Percentiles rank a stretch among this genome's conserved stretches.
Conservation (phyloP, 352 stramenopile genomes). For the Halophytophthora polymorphica region DNA sequence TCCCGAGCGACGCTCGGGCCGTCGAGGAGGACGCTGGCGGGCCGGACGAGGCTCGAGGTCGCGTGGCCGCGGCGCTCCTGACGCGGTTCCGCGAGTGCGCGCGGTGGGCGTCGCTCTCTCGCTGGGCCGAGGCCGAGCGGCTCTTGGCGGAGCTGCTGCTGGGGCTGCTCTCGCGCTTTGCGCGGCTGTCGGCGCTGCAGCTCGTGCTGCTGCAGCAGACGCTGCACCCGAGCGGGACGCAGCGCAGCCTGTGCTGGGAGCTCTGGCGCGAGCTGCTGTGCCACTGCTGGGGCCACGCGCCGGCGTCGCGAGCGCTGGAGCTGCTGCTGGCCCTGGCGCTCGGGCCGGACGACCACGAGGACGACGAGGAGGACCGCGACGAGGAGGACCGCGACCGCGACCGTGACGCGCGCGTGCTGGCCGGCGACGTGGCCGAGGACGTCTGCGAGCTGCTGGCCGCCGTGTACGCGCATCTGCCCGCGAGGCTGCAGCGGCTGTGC, state of each 20-base stretch:
- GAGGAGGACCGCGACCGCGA: too few species aligned
- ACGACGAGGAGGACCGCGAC: too few species aligned
- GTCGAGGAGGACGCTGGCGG: constrained; percentile 8
- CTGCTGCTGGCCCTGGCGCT: constrained; percentile 36
- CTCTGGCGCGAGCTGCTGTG: constrained; percentile 62
- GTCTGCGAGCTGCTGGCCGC: constrained; percentile 45
- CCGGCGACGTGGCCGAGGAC: constrained; percentile 26
- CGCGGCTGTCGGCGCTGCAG: constrained; percentile 33
- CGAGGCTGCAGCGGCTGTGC: constrained; percentile 39
- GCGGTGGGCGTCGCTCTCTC: constrained; percentile 11
- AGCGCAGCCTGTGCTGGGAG: constrained; percentile 44
- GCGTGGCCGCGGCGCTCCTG: constrained; percentile 32
- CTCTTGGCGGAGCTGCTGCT: constrained; percentile 48
- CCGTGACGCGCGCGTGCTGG: constrained; percentile 15
- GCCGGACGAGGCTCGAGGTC: constrained; percentile 16
- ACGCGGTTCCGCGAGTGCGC: constrained; percentile 35
- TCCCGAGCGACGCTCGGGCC: not conserved
- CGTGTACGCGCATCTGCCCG: constrained; percentile 38
- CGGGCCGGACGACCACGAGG: constrained; percentile 25
- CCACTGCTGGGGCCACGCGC: constrained; percentile 40
- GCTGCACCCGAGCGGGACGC: constrained; percentile 36
- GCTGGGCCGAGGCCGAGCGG: constrained; percentile 6
- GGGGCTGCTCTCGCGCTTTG: constrained; percentile 21
- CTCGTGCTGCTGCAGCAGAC: constrained; percentile 52
- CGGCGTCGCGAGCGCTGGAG: constrained; percentile 23